These are phyloP conservation scores for Tuber brumale DNA, from an alignment of 495 filamentous ascomycete species.

Conservation along the genomic window DNA sequence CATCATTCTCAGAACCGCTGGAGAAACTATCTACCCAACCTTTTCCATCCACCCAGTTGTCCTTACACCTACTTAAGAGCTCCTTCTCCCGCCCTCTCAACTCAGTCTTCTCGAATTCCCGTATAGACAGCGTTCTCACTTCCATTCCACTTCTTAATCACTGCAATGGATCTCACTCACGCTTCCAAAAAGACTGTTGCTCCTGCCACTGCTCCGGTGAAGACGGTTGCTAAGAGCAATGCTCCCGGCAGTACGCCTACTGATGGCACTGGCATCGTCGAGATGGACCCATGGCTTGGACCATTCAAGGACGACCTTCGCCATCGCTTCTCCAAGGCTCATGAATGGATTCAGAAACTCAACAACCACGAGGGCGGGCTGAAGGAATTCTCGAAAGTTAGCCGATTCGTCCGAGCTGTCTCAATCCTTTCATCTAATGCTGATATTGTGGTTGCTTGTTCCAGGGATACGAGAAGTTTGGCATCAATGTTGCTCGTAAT, in stretches of 20 bases:
- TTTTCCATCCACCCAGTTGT: background rate
- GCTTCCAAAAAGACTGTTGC: constrained; percentile 33
- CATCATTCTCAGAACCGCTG: background rate
- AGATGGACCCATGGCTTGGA: constrained; percentile 82
- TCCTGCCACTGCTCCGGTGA: constrained; percentile 12
- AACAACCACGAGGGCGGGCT: constrained; percentile 78
- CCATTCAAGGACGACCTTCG: constrained; percentile 75
- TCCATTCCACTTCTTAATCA: constrained; percentile 15
- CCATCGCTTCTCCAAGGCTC: constrained; percentile 69
- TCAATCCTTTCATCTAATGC: background rate
- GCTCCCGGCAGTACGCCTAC: constrained; percentile 15
- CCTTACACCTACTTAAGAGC: background rate
- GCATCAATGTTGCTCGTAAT: constrained; percentile 69
- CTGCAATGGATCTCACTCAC: constrained; percentile 33
- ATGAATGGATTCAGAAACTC: constrained; percentile 79
- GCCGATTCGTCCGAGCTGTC: constrained; percentile 26
- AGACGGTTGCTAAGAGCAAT: background rate
- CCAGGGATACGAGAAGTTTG: constrained; percentile 79
- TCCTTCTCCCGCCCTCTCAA: background rate
- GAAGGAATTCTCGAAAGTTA: constrained; percentile 82
- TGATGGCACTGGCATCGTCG: constrained; percentile 62
- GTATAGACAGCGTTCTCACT: constrained; percentile 17
- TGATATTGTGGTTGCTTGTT: constrained; percentile 16
- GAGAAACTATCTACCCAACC: background rate
- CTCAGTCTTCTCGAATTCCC: constrained; percentile 11